A percentile compares a stretch with the other conserved stretches of the same genome.
phyloP scores from a whole-genome alignment of 352 stramenopile species.

The Pelagophyceae sp. region DNA sequence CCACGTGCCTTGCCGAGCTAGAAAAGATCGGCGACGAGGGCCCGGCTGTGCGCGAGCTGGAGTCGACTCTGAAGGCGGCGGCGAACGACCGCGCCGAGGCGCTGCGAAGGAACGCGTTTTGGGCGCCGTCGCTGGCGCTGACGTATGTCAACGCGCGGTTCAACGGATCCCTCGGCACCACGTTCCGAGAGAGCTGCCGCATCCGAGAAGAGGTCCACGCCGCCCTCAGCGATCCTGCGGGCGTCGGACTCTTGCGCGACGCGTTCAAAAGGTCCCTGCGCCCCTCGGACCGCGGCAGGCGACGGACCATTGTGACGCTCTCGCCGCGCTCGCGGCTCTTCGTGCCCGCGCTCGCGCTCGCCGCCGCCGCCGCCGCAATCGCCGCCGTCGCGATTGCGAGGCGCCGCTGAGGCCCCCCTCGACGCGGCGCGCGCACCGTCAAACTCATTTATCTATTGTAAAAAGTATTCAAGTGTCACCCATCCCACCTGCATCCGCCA shows the following conservation, averaged over 20 bases:
- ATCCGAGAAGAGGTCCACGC: not conserved
- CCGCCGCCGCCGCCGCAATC: not conserved
- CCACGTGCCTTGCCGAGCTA: not conserved
- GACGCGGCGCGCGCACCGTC: too few relatives aligned
- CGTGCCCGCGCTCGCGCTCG: not conserved
- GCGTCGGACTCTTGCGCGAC: not conserved
- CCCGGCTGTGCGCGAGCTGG: not conserved
- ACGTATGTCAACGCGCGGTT: not conserved
- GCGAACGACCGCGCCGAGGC: slow-evolving; percentile 1
- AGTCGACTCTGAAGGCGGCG: not conserved
- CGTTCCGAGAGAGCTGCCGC: not conserved
- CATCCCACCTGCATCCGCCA: too few relatives aligned
- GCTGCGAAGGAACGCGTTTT: not conserved
- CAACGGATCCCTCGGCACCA: not conserved
- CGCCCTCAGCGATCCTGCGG: not conserved
- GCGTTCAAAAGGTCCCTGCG: not conserved
- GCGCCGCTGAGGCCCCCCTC: too few relatives aligned
- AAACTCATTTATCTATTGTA: too few relatives aligned
- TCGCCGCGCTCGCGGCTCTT: not conserved
- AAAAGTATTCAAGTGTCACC: too few relatives aligned
- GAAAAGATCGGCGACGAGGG: not conserved
- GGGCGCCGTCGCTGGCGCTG: not conserved
- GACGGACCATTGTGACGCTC: not conserved
- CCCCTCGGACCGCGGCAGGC: not conserved
- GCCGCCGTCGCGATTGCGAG: not conserved